A percentile compares a stretch with the other conserved stretches of the same genome.
These are phyloP conservation scores for Huntiella abstrusa DNA, from an alignment of 2,329 filamentous ascomycete genomes.

Conservation along the genomic window DNA sequence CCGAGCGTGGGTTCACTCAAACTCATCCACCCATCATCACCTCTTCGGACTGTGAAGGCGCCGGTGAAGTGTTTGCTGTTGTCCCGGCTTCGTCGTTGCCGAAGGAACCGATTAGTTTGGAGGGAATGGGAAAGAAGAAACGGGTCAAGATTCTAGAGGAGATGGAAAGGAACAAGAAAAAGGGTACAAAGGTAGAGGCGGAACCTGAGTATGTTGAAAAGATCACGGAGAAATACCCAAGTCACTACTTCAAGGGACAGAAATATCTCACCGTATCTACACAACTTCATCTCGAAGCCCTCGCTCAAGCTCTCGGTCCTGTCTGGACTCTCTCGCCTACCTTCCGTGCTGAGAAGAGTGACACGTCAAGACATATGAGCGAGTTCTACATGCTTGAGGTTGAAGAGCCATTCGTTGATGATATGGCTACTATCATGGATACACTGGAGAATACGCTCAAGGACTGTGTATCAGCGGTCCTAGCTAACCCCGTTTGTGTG, in stretches of 20 bases:
- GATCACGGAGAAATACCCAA: conserved; percentile 18
- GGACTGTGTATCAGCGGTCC: conserved; percentile 24
- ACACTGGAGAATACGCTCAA: conserved; percentile 65
- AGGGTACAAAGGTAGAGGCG: conserved; percentile 17
- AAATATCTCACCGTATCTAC: conserved; percentile 94
- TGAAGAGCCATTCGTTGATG: conserved; percentile 61
- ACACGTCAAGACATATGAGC: conserved; percentile 82
- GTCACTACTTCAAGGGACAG: conserved; percentile 61
- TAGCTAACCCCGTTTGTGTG: conserved; percentile 26
- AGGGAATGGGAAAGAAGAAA: no score
- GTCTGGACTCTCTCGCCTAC: conserved; percentile 92
- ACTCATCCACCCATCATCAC: conserved; percentile 89
- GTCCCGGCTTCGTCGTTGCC: conserved; percentile 13
- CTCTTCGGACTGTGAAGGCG: conserved; percentile 92
- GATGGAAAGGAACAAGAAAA: no score
- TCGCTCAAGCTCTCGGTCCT: conserved; percentile 70
- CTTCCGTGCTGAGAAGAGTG: conserved; percentile 82
- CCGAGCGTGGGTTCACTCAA: conserved; percentile 51
- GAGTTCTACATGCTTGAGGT: conserved; percentile 99
- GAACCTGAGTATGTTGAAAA: conserved; percentile 15
- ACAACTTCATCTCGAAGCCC: conserved; percentile 83
- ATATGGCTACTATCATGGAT: conserved; percentile 53
- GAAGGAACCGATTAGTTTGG: no score
- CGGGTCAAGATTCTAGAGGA: no score
- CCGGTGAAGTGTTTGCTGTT: conserved; percentile 79